Evolutionary conservation across 139 green algal species (phyloP).

Genomic region (Marvania coccoides): DNA sequence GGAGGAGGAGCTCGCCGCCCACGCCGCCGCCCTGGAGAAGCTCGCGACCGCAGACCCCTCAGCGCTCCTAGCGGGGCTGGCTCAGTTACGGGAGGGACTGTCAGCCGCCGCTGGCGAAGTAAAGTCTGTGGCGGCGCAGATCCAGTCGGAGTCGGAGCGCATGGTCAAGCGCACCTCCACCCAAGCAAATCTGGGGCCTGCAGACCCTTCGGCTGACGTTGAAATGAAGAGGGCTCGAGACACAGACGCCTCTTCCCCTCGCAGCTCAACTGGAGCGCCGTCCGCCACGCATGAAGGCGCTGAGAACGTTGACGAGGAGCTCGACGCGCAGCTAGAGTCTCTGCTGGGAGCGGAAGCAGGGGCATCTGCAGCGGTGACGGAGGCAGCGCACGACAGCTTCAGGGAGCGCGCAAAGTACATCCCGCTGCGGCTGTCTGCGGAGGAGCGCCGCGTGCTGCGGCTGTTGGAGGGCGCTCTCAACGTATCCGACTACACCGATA

Average conservation of each 20-base stretch:
- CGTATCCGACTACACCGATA: slow-evolving; percentile 90
- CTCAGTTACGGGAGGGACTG: slow-evolving; percentile 30
- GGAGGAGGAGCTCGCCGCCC: slow-evolving; percentile 6
- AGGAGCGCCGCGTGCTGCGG: slow-evolving; percentile 71
- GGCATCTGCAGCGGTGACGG: neutral
- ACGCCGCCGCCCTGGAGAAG: neutral
- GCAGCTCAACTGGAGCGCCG: neutral
- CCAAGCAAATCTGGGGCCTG: slow-evolving; percentile 22
- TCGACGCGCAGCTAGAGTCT: neutral
- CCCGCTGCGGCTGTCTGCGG: slow-evolving; percentile 55
- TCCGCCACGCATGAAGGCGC: neutral
- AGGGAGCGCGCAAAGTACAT: slow-evolving; percentile 47
- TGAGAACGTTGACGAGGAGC: neutral
- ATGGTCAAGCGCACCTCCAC: slow-evolving; percentile 46
- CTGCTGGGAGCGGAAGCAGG: neutral
- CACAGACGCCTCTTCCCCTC: neutral
- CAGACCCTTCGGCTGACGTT: slow-evolving; percentile 16
- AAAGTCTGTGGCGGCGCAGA: slow-evolving; percentile 26
- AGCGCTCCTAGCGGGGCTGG: neutral
- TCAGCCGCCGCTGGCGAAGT: slow-evolving; percentile 36
- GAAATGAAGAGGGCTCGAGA: slow-evolving; percentile 42
- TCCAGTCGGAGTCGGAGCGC: slow-evolving; percentile 48
- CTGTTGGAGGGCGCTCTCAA: slow-evolving; percentile 82
- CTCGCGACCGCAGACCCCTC: neutral
- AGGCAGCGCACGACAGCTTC: slow-evolving; percentile 22